These are phyloP conservation scores for Haematococcus lacustris DNA, from an alignment of 139 green algal species.

Conservation along the genomic window DNA sequence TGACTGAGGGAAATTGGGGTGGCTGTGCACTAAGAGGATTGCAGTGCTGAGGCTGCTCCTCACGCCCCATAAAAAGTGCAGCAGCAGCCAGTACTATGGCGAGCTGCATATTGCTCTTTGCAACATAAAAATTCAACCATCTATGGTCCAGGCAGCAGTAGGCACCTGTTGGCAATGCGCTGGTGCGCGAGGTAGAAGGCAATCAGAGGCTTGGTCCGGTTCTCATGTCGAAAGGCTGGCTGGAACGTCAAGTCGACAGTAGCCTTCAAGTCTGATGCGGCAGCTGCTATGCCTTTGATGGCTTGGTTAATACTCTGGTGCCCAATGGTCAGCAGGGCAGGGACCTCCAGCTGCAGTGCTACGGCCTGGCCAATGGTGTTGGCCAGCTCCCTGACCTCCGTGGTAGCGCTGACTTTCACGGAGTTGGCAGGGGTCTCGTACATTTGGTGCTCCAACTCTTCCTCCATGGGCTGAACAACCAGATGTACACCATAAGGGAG, in stretches of 20 bases:
- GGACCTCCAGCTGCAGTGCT: slow-evolving; percentile 10
- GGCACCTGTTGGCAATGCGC: background rate
- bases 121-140: no score
- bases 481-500: no score
- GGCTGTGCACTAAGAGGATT: no score
- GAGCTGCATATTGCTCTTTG: no score
- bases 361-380: slow-evolving; percentile 9
- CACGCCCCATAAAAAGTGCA: no score
- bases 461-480: no score
- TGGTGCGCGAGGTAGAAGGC: slow-evolving; percentile 42
- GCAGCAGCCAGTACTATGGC: no score
- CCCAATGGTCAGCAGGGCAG: slow-evolving; percentile 51
- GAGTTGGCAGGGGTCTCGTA: no score
- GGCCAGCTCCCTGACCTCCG: slow-evolving; percentile 26
- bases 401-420: slow-evolving; percentile 21
- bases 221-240: slow-evolving; percentile 52
- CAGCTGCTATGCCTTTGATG: slow-evolving; percentile 43
- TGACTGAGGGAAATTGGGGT: no score
- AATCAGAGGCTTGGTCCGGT: slow-evolving; percentile 43
- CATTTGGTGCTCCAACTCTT: no score
- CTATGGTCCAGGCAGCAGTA: no score
- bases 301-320: slow-evolving; percentile 24
- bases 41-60: no score
- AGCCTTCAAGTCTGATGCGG: slow-evolving; percentile 19
- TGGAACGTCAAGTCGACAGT: slow-evolving; percentile 46